Base-by-base conservation (phyloP, 2,329 filamentous ascomycete genomes). In the Coniochaeta sp. region DNA sequence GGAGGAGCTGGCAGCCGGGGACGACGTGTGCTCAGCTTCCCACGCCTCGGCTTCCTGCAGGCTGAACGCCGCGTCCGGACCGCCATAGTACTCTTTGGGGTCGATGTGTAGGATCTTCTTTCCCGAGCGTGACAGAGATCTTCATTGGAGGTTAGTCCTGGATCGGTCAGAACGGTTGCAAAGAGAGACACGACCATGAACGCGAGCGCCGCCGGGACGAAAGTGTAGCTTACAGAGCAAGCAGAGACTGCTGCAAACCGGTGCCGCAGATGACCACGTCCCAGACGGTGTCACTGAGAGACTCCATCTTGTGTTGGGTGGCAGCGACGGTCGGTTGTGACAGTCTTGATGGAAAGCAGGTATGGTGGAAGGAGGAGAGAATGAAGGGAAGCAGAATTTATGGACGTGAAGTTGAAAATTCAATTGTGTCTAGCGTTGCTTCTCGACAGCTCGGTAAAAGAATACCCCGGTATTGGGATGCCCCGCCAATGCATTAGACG, bases 81-180 rank as follows among this genome's bases (percentile, higher is more conserved):
- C 90, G 68, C 93, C 93, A 76, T 98, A 98, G 74, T 91, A 96
- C 63, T 87, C 81, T 76, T 96, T 93, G 64, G 84, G 83, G 72
- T 98, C 93, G 71, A 97, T 79, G 73, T 98, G 93, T 62, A 98
- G 83, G 65, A 97, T 85, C 69, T 91, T 95, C 80, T 96, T 96
- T 71, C 87, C 88, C 63, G 92, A 96, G 70, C 93, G 89, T 66
- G 93, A 98, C 68, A 98, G 83, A 69, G 93, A 89, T 82, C 93
- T 98, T 82, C 72, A 77, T 62, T 65, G 65, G 61, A 69, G 62
- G 60, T 69, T 71, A 73, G 69, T 71, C 75, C 83, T 88, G 76
- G 74, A 87, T 91, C 84, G 90, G 88, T 90, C 85, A 89, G 86
- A 86, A 72, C 77, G 77, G 77, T 66, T 61, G 62, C 61, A 64